Conservation (phyloP, 176 grass and related monocot species). For the Bromus sterilis region DNA sequence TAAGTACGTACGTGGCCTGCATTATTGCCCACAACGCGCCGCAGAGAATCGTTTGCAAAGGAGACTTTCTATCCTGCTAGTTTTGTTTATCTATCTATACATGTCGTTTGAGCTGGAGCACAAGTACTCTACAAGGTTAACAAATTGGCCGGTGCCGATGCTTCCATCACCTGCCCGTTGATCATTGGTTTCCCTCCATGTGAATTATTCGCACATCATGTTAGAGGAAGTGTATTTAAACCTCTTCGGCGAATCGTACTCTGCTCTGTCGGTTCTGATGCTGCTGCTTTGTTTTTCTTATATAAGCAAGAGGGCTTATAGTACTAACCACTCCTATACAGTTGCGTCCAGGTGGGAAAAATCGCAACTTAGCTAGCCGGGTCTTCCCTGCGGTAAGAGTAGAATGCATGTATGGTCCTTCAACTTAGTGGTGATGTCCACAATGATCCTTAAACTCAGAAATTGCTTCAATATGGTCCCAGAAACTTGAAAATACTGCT, state of each 20-base stretch:
- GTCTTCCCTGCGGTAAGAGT: no score
- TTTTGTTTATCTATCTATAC: no score
- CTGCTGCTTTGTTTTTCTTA: not conserved
- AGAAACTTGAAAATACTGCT: no score
- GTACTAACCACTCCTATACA: not conserved
- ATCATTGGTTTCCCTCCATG: not conserved
- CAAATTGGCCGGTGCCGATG: not conserved
- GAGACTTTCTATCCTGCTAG: not conserved
- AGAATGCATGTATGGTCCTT: no score
- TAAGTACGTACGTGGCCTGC: not conserved
- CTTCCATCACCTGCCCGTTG: not conserved
- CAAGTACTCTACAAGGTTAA: not conserved
- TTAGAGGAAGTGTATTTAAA: not conserved
- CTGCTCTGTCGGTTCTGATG: not conserved
- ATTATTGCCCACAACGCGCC: constrained; percentile 5
- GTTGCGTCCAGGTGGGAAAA: not conserved
- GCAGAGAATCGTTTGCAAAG: not conserved
- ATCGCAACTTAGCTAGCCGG: not conserved
- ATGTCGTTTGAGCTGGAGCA: not conserved
- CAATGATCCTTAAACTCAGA: no score
- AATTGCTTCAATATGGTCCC: no score
- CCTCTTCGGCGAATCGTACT: not conserved
- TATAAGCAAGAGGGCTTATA: not conserved
- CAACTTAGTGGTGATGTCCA: no score
- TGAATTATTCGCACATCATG: not conserved